A percentile compares a stretch with the other conserved stretches of the same genome.
Conservation (phyloP, 1,139 yeast genomes). For the Debaryomyces fabryi region DNA sequence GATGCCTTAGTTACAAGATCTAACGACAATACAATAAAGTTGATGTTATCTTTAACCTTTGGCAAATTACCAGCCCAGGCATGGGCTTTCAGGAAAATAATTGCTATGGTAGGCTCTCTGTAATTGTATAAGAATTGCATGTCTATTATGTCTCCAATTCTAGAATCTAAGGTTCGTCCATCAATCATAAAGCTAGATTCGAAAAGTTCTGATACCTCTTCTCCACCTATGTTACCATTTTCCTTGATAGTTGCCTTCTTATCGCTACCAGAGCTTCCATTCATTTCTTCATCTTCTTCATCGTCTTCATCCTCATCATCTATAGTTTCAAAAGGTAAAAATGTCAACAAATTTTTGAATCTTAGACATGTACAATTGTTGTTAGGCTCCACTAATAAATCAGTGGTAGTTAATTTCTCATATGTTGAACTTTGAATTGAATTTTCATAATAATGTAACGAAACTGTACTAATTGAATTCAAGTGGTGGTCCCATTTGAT, state of each 20-base stretch:
- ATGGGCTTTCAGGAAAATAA: slow-evolving; percentile 61
- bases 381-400: slow-evolving; percentile 66
- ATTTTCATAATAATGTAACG: slow-evolving; percentile 86
- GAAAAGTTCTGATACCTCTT: slow-evolving; percentile 24
- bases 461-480: slow-evolving; percentile 63
- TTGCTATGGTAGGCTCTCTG: slow-evolving; percentile 78
- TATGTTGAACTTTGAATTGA: slow-evolving; percentile 56
- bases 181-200: slow-evolving; percentile 59
- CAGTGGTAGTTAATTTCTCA: slow-evolving; percentile 48
- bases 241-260: slow-evolving; percentile 6
- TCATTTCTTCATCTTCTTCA: slow-evolving; percentile 26
- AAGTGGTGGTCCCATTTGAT: slow-evolving; percentile 66
- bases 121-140: slow-evolving; percentile 71
- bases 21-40: slow-evolving; percentile 63
- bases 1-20: slow-evolving; percentile 66
- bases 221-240: slow-evolving; percentile 6
- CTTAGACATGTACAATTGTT: slow-evolving; percentile 64
- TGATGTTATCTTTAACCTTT: slow-evolving; percentile 62
- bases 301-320: slow-evolving; percentile 49
- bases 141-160: slow-evolving; percentile 64
- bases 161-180: slow-evolving; percentile 58
- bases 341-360: slow-evolving; percentile 71
- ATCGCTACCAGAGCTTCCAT: slow-evolving; percentile 16
- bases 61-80: slow-evolving; percentile 80
- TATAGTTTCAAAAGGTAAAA: slow-evolving; percentile 63